These are phyloP conservation scores for Populus tremula DNA, from an alignment of 345 rosid genomes.

Conservation along the genomic window DNA sequence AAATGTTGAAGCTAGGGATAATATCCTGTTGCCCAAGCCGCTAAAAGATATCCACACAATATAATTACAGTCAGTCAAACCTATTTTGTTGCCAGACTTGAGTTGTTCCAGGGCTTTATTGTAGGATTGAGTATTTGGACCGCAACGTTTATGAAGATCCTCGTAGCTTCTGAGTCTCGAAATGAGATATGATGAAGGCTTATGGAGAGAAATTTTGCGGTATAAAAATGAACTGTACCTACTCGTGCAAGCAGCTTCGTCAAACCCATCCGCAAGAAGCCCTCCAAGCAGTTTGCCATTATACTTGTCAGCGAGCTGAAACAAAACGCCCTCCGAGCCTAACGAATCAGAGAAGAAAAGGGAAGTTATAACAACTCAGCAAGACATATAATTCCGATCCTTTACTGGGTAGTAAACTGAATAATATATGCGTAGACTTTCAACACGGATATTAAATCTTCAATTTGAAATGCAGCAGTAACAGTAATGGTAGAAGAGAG, in stretches of 20 bases:
- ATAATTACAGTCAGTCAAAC: conserved; percentile 23
- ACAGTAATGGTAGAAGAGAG: no score
- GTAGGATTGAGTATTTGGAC: conserved; percentile 24
- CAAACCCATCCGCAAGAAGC: conserved; percentile 28
- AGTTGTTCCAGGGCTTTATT: conserved; percentile 18
- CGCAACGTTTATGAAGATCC: conserved; percentile 31
- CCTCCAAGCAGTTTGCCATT: conserved; percentile 25
- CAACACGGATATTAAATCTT: no score
- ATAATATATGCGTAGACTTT: no score
- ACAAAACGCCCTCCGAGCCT: neutral
- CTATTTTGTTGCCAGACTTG: conserved; percentile 13
- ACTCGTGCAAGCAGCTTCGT: conserved; percentile 21
- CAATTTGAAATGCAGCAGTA: no score
- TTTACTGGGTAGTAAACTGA: no score
- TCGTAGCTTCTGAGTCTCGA: conserved; percentile 25
- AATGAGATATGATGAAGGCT: conserved; percentile 31
- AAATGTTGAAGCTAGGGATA: conserved; percentile 25
- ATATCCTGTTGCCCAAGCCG: conserved; percentile 31
- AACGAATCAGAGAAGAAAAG: neutral
- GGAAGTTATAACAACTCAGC: neutral
- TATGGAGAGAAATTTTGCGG: conserved; percentile 14
- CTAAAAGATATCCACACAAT: conserved; percentile 30
- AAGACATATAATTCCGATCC: neutral
- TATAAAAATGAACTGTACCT: conserved; percentile 18
- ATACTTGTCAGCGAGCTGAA: neutral